Conservation (phyloP, 2,329 filamentous ascomycete genomes). For the Cladosporium sp. region DNA sequence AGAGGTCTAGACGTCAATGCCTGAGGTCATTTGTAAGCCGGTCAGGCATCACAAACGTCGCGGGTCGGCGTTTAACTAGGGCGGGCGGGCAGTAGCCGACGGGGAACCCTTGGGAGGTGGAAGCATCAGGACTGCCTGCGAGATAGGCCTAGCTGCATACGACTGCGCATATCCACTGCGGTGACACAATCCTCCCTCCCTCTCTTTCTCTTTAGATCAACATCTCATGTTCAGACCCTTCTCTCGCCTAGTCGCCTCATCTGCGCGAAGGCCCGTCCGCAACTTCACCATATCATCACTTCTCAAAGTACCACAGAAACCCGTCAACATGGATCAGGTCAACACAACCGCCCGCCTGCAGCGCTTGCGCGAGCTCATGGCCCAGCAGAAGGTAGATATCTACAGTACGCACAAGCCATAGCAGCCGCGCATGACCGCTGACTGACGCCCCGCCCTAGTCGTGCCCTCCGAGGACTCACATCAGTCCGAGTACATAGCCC, state of each 20-base stretch:
- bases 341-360: conserved; percentile 72
- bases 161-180: too few species aligned
- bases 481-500: conserved; percentile 95
- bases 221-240: conserved; percentile 10
- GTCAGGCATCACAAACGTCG: too few species aligned
- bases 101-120: too few species aligned
- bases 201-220: too few species aligned
- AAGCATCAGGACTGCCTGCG: too few species aligned
- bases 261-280: conserved; percentile 8
- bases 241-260: conserved; percentile 2
- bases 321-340: conserved; percentile 66
- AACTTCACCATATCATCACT: conserved; percentile 21
- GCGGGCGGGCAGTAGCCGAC: too few species aligned
- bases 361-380: conserved; percentile 79
- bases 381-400: conserved; percentile 76
- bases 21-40: too few species aligned
- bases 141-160: too few species aligned
- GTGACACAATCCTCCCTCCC: too few species aligned
- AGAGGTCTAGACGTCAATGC: too few species aligned
- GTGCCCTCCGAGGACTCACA: conserved; percentile 96
- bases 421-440: conserved; percentile 30
- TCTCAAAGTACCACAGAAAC: conserved; percentile 8
- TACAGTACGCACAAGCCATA: conserved; percentile 63
- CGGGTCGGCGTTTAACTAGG: too few species aligned
- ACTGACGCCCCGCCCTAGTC: conserved; percentile 53